Percentiles rank a stretch among this genome's conserved stretches.
phyloP scores from a whole-genome alignment of 75 land plant species.

The Picea sitchensis region DNA sequence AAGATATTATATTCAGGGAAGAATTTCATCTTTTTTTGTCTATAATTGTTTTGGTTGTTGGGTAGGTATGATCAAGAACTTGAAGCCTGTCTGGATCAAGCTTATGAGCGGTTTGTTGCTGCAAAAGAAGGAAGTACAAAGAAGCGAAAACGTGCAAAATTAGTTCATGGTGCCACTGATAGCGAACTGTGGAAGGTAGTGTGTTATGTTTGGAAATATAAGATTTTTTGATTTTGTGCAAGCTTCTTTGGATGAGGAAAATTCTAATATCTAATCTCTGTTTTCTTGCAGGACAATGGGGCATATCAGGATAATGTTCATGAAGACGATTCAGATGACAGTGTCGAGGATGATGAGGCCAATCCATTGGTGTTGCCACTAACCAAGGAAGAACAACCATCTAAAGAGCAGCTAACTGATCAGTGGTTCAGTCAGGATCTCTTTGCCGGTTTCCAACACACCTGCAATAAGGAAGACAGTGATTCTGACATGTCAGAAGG shows the following conservation, averaged over 20 bases:
- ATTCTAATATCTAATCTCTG: neutral
- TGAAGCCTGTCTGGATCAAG: constrained; percentile 74
- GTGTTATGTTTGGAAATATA: neutral
- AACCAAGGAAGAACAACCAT: constrained; percentile 37
- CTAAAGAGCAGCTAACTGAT: constrained; percentile 64
- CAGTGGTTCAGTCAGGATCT: constrained; percentile 96
- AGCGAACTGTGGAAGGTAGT: constrained; percentile 43
- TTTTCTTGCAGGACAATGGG: neutral
- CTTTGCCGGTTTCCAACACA: constrained; percentile 59
- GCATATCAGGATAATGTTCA: neutral
- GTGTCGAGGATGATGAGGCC: constrained; percentile 37
- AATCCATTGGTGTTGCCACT: constrained; percentile 85
- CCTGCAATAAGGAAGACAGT: constrained; percentile 37
- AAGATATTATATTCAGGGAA: neutral
- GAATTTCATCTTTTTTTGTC: neutral
- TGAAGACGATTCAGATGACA: constrained; percentile 43
- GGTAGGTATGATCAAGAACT: constrained; percentile 76
- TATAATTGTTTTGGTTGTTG: neutral
- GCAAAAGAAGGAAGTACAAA: constrained; percentile 71
- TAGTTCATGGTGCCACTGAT: constrained; percentile 22
- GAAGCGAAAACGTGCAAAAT: constrained; percentile 78
- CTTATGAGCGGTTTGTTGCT: constrained; percentile 65
- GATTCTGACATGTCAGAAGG: constrained; percentile 52
- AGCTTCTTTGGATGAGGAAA: neutral
- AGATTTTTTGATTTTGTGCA: neutral